Evolutionary conservation across 2,329 filamentous ascomycete genomes (phyloP).

Genomic region (Alternaria longipes): DNA sequence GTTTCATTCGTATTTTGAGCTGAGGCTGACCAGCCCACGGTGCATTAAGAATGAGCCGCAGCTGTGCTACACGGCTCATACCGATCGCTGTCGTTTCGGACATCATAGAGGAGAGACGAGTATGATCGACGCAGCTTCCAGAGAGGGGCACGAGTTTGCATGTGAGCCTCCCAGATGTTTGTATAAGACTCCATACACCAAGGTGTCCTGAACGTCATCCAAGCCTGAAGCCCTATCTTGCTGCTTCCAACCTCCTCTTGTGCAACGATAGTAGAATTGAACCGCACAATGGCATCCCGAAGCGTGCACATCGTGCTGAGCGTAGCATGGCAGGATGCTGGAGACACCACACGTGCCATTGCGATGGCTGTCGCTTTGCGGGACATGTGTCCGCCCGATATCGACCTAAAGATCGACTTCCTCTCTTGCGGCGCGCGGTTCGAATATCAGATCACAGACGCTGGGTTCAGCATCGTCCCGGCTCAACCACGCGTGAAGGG

Average conservation of each 20-base stretch:
- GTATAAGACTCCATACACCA: slow-evolving; percentile 5
- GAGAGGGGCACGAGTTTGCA: not conserved
- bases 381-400: slow-evolving; percentile 37
- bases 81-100: slow-evolving; percentile 9
- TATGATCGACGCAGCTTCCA: not conserved
- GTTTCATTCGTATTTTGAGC: not conserved
- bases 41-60: not conserved
- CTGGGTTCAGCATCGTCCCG: slow-evolving; percentile 44
- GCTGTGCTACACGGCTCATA: slow-evolving; percentile 1
- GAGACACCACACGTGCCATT: slow-evolving; percentile 45
- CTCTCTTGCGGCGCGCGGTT: slow-evolving; percentile 43
- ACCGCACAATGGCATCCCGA: slow-evolving; percentile 24
- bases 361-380: slow-evolving; percentile 41
- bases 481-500: slow-evolving; percentile 44
- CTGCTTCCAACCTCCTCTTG: not conserved
- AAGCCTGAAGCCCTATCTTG: not conserved
- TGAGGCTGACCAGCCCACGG: slow-evolving; percentile 1
- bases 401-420: slow-evolving; percentile 42
- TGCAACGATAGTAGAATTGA: not conserved
- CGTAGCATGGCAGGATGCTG: slow-evolving; percentile 47
- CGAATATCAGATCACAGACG: slow-evolving; percentile 43
- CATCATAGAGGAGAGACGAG: slow-evolving; percentile 19
- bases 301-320: slow-evolving; percentile 40
- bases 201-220: not conserved
- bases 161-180: not conserved